Percentiles rank a stretch among this genome's conserved stretches.
Conservation (phyloP, 1,284 basidiomycete genomes). For the Apiotrichum siamense region DNA sequence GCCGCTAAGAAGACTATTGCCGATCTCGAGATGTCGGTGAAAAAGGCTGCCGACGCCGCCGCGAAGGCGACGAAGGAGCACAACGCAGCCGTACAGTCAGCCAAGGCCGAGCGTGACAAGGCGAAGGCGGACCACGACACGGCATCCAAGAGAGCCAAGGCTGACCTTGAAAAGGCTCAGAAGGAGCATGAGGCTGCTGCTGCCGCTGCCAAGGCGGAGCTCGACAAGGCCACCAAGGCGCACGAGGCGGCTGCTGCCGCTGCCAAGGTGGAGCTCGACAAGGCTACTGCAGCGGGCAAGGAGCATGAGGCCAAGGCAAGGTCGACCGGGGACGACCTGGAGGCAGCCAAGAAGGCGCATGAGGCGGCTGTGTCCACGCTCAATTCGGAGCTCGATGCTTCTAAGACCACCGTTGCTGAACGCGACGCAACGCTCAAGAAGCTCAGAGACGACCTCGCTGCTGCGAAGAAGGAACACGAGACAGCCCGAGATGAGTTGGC, state of each 20-base stretch:
- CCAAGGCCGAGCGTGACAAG: constrained; percentile 5
- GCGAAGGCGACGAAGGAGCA: constrained; percentile 4
- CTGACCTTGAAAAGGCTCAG: constrained; percentile 1
- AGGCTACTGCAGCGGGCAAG: background rate
- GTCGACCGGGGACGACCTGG: background rate
- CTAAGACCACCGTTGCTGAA: background rate
- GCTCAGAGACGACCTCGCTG: constrained; percentile 3
- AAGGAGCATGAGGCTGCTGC: background rate
- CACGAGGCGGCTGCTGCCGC: background rate
- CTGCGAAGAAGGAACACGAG: background rate
- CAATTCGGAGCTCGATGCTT: constrained; percentile 1
- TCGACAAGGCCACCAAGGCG: constrained; percentile 1
- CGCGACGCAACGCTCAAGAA: constrained; percentile 1
- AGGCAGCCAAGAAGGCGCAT: background rate
- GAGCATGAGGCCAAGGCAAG: background rate
- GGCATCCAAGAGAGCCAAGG: background rate
- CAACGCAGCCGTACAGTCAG: background rate
- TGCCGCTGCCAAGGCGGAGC: constrained; percentile 3
- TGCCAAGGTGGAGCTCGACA: background rate
- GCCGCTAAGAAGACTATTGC: background rate
- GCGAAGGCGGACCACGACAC: background rate
- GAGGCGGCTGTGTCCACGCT: constrained; percentile 8
- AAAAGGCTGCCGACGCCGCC: background rate
- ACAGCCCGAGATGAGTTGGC: background rate
- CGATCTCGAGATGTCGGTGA: background rate